Evolutionary conservation across 257 asterid genomes (phyloP).

Genomic region (Gardenia jasminoides): DNA sequence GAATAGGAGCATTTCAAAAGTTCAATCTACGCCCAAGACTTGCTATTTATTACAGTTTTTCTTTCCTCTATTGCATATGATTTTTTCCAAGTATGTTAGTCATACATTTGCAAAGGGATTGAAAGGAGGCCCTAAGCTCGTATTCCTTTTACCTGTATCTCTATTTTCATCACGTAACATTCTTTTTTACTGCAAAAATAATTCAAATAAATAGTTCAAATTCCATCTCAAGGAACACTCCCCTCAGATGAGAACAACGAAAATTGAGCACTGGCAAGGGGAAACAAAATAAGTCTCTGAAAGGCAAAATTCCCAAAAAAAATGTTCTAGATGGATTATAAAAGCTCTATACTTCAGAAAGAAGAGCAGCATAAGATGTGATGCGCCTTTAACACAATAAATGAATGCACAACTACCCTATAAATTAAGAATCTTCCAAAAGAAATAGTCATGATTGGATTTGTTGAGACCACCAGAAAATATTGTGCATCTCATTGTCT

Average conservation of each 20-base stretch:
- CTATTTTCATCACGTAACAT: background rate
- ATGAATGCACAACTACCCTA: too few relatives aligned
- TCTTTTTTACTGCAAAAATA: background rate
- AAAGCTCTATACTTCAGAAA: too few relatives aligned
- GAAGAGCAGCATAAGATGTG: too few relatives aligned
- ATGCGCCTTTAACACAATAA: too few relatives aligned
- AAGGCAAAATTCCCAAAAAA: too few relatives aligned
- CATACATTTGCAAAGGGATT: background rate
- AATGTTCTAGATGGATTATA: too few relatives aligned
- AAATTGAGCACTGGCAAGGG: too few relatives aligned
- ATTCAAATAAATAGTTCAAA: background rate
- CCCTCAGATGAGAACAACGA: too few relatives aligned
- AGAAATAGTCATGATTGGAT: background rate
- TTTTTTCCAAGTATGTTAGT: background rate
- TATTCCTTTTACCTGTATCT: background rate
- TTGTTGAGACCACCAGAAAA: background rate
- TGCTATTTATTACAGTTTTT: background rate
- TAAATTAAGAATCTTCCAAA: too few relatives aligned
- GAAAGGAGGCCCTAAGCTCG: background rate
- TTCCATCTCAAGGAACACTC: too few relatives aligned
- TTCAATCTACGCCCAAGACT: background rate
- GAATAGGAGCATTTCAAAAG: background rate
- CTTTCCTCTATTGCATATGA: background rate
- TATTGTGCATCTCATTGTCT: background rate
- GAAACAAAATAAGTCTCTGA: too few relatives aligned